Conservation (phyloP, 2,329 filamentous ascomycete genomes). For the Fusarium poae region DNA sequence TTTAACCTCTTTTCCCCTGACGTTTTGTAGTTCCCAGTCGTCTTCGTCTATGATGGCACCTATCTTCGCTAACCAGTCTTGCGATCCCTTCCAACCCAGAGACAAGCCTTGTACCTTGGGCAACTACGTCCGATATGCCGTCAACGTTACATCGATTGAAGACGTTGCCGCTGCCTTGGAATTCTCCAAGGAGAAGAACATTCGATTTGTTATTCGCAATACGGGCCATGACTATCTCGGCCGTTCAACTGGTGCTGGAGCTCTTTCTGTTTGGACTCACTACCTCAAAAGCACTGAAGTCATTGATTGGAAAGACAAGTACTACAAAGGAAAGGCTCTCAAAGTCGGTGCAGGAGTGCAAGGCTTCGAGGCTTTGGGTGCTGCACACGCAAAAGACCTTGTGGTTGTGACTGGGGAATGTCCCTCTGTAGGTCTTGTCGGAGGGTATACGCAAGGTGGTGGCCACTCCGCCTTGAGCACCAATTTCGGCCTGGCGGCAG, state of each 20-base stretch:
- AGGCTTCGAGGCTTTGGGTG: conserved; percentile 61
- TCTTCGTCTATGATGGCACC: conserved; percentile 53
- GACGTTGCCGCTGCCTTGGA: conserved; percentile 51
- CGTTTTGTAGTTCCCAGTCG: conserved; percentile 27
- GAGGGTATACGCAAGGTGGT: conserved; percentile 73
- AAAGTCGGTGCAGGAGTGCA: conserved; percentile 68
- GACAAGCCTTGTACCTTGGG: conserved; percentile 58
- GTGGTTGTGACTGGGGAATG: conserved; percentile 69
- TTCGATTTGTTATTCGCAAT: conserved; percentile 64
- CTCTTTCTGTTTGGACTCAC: conserved; percentile 58
- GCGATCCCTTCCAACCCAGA: conserved; percentile 53
- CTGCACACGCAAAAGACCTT: conserved; percentile 60
- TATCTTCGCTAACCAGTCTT: conserved; percentile 56
- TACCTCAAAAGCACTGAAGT: conserved; percentile 58
- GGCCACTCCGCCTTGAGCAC: conserved; percentile 64
- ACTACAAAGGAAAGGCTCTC: conserved; percentile 65
- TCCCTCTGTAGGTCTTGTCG: conserved; percentile 66
- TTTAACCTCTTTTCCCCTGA: accelerated
- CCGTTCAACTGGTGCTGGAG: conserved; percentile 66
- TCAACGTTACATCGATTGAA: conserved; percentile 49
- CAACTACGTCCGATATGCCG: conserved; percentile 58
- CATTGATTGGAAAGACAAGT: conserved; percentile 53
- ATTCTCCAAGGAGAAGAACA: conserved; percentile 53
- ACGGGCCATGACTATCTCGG: conserved; percentile 69
- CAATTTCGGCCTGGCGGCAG: conserved; percentile 68